Conservation (phyloP, 2,329 filamentous ascomycete genomes). For the Exophiala phaeomuriformis region DNA sequence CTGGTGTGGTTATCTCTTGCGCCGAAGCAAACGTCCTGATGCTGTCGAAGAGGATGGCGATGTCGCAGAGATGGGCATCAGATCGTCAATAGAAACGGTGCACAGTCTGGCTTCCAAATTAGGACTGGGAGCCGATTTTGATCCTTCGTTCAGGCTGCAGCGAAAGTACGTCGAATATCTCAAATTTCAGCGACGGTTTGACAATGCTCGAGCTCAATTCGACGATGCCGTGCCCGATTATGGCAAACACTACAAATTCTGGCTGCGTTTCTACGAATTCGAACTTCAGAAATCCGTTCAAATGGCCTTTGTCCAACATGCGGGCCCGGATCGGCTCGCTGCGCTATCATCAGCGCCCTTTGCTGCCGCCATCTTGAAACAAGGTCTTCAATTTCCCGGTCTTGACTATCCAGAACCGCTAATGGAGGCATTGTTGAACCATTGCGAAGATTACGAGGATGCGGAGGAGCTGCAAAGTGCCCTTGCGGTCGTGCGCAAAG, state of each 20-base stretch:
- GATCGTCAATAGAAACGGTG: constrained; percentile 78
- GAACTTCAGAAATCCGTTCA: constrained; percentile 69
- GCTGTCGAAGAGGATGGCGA: constrained; percentile 77
- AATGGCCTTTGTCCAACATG: constrained; percentile 46
- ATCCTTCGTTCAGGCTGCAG: constrained; percentile 81
- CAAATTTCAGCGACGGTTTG: constrained; percentile 70
- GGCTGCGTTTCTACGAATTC: constrained; percentile 86
- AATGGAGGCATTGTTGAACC: constrained; percentile 41
- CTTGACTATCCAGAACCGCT: constrained; percentile 47
- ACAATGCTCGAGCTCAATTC: constrained; percentile 72
- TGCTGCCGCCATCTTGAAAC: constrained; percentile 68
- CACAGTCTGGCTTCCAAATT: constrained; percentile 66
- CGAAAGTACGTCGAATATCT: constrained; percentile 88
- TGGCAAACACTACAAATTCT: constrained; percentile 81
- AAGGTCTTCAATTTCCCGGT: constrained; percentile 53
- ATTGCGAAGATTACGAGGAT: constrained; percentile 82
- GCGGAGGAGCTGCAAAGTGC: constrained; percentile 67
- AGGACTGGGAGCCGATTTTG: constrained; percentile 70
- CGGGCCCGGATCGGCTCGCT: constrained; percentile 46
- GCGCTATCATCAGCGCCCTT: constrained; percentile 59
- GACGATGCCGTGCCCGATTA: constrained; percentile 62
- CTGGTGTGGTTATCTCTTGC: constrained; percentile 90
- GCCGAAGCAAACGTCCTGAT: constrained; percentile 67
- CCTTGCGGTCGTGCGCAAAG: constrained; percentile 64
- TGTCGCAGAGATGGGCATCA: constrained; percentile 81